Percentiles rank a stretch among this genome's conserved stretches.
phyloP scores from a whole-genome alignment of 495 filamentous ascomycete species.

The Zalerion maritima region DNA sequence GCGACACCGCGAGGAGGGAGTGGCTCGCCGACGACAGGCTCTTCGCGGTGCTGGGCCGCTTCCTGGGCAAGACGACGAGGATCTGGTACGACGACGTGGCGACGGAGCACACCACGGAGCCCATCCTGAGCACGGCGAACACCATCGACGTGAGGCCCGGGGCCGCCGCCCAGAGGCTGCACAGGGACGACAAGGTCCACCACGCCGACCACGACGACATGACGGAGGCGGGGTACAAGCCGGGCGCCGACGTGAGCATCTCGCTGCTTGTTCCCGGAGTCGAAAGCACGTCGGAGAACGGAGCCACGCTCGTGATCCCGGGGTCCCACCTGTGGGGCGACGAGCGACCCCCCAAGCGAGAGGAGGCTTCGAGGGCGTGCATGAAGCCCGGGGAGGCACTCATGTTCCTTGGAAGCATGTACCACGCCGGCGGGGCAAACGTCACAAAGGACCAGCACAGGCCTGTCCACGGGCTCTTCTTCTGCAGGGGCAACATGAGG shows the following conservation, averaged over 20 bases:
- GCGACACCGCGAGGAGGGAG: conserved; percentile 11
- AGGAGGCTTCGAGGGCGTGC: conserved; percentile 8
- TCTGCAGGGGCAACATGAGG: conserved; percentile 19
- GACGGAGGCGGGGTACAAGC: conserved; percentile 7
- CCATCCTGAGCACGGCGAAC: conserved; percentile 13
- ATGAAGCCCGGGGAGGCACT: conserved; percentile 14
- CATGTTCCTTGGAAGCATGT: conserved; percentile 14
- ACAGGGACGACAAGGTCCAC: conserved; percentile 19
- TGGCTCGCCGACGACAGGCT: conserved; percentile 10
- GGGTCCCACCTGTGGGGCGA: conserved; percentile 17
- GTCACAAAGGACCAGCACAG: conserved; percentile 12
- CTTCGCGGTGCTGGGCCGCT: conserved; percentile 7
- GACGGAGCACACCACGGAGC: conserved; percentile 10
- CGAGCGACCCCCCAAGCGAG: conserved; percentile 5
- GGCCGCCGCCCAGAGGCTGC: conserved; percentile 12
- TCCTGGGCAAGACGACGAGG: conserved; percentile 6
- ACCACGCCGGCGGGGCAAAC: conserved; percentile 14
- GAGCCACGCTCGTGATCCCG: conserved; percentile 17
- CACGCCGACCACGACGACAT: conserved; percentile 13
- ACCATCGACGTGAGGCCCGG: conserved; percentile 13
- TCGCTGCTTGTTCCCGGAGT: conserved; percentile 22
- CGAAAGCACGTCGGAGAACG: conserved; percentile 18
- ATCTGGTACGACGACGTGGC: conserved; percentile 15
- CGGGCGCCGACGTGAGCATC: conserved; percentile 8
- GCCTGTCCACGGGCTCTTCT: conserved; percentile 20